A percentile compares a stretch with the other conserved stretches of the same genome.
Evolutionary conservation across 2,329 filamentous ascomycete species (phyloP).

Genomic region (Fusarium chaquense): DNA sequence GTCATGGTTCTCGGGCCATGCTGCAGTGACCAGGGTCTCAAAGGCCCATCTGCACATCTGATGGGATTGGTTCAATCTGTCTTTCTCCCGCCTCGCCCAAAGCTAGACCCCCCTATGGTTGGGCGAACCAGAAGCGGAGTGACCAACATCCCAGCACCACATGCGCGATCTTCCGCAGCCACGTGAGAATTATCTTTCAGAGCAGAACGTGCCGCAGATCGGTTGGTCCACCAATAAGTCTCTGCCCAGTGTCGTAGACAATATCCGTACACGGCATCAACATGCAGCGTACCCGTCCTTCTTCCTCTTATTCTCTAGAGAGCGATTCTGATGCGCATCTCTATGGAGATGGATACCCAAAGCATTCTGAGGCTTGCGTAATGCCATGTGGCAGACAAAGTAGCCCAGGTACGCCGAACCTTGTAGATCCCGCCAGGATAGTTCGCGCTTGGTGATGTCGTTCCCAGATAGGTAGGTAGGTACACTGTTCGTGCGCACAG

Average conservation of each 20-base stretch:
- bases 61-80: constrained; percentile 24
- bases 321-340: constrained; percentile 11
- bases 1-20: constrained; percentile 39
- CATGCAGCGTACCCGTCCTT: constrained; percentile 10
- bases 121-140: constrained; percentile 37
- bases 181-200: constrained; percentile 48
- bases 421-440: constrained; percentile 13
- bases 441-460: constrained; percentile 4
- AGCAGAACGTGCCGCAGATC: constrained; percentile 29
- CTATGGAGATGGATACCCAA: constrained; percentile 4
- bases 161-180: constrained; percentile 54
- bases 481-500: constrained; percentile 5
- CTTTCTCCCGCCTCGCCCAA: constrained; percentile 29
- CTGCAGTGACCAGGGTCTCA: constrained; percentile 7
- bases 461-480: constrained; percentile 11
- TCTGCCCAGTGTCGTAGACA: constrained; percentile 1
- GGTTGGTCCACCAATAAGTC: constrained; percentile 31
- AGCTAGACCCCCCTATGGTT: constrained; percentile 27
- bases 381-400: constrained; percentile 37
- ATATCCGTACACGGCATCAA: constrained; percentile 1
- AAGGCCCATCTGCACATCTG: constrained; percentile 17
- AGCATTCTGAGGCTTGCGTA: constrained; percentile 9
- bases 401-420: constrained; percentile 10
- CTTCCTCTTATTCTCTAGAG: neutral
- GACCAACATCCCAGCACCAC: constrained; percentile 44